These are phyloP conservation scores for Huntiella moniliformis DNA, from an alignment of 2,329 filamentous ascomycete species.

Conservation along the genomic window DNA sequence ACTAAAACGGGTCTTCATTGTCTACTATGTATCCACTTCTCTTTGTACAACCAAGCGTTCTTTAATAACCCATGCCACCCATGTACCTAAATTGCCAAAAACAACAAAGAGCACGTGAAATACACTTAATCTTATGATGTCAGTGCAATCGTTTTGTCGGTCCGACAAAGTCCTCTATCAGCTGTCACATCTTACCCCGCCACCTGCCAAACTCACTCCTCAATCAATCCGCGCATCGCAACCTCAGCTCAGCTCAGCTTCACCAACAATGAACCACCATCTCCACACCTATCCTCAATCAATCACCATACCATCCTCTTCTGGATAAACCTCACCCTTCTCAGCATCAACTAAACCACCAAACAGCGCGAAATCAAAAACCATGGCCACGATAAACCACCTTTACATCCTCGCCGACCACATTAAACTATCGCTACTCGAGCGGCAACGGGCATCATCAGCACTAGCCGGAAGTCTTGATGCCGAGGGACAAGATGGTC, in stretches of 20 bases:
- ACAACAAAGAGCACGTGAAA: no score
- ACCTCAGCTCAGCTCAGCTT: neutral
- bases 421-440: constrained; percentile 86
- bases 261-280: neutral
- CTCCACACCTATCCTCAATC: neutral
- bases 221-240: neutral
- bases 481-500: constrained; percentile 67
- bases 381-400: constrained; percentile 47
- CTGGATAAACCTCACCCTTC: no score
- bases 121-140: no score
- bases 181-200: no score
- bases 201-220: neutral
- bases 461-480: constrained; percentile 42
- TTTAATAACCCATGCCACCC: no score
- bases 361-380: constrained; percentile 4
- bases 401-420: constrained; percentile 89
- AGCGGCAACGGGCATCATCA: constrained; percentile 55
- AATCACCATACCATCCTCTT: neutral
- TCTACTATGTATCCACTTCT: no score
- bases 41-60: no score
- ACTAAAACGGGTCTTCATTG: no score
- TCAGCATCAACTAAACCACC: no score
- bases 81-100: no score
- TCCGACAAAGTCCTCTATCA: no score
- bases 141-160: no score